A percentile compares a stretch with the other conserved stretches of the same genome.
phyloP scores from a whole-genome alignment of 2,329 filamentous ascomycete species.

The Aspergillus sp. region DNA sequence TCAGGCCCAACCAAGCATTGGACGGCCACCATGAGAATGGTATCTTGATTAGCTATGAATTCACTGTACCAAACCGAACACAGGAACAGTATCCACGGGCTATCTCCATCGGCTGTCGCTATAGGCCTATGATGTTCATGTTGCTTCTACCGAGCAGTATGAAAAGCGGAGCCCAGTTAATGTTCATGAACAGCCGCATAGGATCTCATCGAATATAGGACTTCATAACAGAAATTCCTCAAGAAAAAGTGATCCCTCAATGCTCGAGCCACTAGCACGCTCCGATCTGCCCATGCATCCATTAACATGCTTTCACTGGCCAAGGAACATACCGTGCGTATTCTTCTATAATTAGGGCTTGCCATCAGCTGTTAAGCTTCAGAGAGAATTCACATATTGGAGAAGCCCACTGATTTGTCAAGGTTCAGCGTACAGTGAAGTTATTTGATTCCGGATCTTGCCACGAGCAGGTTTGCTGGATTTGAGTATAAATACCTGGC shows the following conservation, averaged over 20 bases:
- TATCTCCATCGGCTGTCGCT: conserved; percentile 34
- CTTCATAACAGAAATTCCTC: not conserved
- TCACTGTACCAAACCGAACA: conserved; percentile 40
- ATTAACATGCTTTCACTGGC: not conserved
- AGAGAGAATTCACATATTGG: too few species aligned
- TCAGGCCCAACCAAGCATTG: not conserved
- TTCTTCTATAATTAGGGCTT: too few species aligned
- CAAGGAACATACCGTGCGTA: too few species aligned
- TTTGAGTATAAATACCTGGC: too few species aligned
- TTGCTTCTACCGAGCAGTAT: not conserved
- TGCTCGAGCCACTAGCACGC: too few species aligned
- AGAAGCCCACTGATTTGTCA: too few species aligned
- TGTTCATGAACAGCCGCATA: not conserved
- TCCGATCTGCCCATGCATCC: not conserved
- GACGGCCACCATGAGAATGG: not conserved
- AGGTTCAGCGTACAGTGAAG: too few species aligned
- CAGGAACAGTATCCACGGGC: conserved; percentile 48
- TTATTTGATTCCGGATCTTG: too few species aligned
- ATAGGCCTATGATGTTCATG: not conserved
- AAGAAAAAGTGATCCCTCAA: too few species aligned
- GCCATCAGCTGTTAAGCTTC: too few species aligned
- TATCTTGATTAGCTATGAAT: conserved; percentile 11
- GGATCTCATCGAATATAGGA: not conserved
- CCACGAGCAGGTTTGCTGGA: too few species aligned
- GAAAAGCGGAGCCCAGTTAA: not conserved